Percentiles rank a stretch among this genome's conserved stretches.
Conservation (phyloP, 257 asterid species). For the Ocimum tenuiflorum region DNA sequence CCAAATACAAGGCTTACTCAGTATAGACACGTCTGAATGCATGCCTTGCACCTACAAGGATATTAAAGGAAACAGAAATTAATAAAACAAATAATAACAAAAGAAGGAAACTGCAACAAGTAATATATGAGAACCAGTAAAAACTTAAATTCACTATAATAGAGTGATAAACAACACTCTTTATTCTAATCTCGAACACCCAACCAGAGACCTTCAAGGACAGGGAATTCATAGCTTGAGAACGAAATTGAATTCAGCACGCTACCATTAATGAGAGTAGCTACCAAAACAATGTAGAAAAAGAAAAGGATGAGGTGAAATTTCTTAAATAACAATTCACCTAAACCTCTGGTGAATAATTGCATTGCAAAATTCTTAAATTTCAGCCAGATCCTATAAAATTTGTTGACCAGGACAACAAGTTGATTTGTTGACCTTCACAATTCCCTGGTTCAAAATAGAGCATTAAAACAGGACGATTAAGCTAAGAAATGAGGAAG, state of each 20-base stretch:
- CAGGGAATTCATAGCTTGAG: not conserved
- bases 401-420: not conserved
- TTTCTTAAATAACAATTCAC: not conserved
- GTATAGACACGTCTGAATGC: conserved; percentile 72
- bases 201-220: not conserved
- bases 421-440: not conserved
- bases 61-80: not conserved
- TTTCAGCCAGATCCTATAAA: not conserved
- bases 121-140: not conserved
- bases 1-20: conserved; percentile 74
- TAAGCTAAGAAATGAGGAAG: not conserved
- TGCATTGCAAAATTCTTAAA: not conserved
- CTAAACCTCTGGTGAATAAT: not conserved
- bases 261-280: not conserved
- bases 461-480: not conserved
- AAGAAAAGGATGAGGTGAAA: not conserved
- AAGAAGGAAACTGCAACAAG: not conserved
- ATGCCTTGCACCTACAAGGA: conserved; percentile 75
- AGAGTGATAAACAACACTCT: no score
- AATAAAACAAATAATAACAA: not conserved
- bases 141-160: not conserved
- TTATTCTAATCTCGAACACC: not conserved
- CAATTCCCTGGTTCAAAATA: not conserved
- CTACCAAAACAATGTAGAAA: not conserved
- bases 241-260: not conserved